These are phyloP conservation scores for Sphaceloma murrayae DNA, from an alignment of 2,329 filamentous ascomycete genomes.

Conservation along the genomic window DNA sequence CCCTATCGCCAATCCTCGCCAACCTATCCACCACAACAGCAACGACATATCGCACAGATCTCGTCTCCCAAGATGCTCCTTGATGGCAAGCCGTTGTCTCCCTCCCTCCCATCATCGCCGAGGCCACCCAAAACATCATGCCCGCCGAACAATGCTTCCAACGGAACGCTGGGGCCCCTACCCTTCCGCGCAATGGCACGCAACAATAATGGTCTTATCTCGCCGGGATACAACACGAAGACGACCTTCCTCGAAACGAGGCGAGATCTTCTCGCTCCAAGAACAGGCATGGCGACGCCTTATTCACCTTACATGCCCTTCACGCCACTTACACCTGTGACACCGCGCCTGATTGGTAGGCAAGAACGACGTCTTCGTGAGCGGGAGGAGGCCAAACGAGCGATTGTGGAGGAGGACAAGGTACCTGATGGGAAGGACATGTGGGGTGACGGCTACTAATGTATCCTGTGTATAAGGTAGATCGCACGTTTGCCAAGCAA, in stretches of 20 bases:
- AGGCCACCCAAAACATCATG: slow-evolving; percentile 9
- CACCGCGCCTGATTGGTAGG: slow-evolving; percentile 62
- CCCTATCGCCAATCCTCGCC: slow-evolving; percentile 17
- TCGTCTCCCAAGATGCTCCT: slow-evolving; percentile 22
- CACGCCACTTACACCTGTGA: slow-evolving; percentile 64
- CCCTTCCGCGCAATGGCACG: slow-evolving; percentile 29
- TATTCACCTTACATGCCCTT: slow-evolving; percentile 75
- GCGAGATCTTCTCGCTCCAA: slow-evolving; percentile 31
- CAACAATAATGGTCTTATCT: slow-evolving; percentile 16
- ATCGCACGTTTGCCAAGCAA: too few relatives aligned
- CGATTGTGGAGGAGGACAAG: slow-evolving; percentile 43
- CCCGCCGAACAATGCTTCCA: slow-evolving; percentile 15
- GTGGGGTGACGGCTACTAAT: slow-evolving; percentile 38
- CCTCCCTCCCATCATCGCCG: slow-evolving; percentile 5
- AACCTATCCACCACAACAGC: slow-evolving; percentile 4
- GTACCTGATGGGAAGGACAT: slow-evolving; percentile 54
- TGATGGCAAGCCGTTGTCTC: slow-evolving; percentile 8
- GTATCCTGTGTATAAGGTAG: too few relatives aligned
- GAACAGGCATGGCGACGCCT: slow-evolving; percentile 53
- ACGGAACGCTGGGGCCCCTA: slow-evolving; percentile 22
- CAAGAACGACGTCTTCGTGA: slow-evolving; percentile 61
- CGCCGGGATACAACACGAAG: slow-evolving; percentile 25
- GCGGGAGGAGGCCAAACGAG: slow-evolving; percentile 54
- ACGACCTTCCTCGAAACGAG: slow-evolving; percentile 37
- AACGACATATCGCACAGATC: slow-evolving; percentile 6